Percentiles rank a stretch among this genome's conserved stretches.
Evolutionary conservation across 331 rosid species (phyloP).

Genomic region (Acacia concinna): DNA sequence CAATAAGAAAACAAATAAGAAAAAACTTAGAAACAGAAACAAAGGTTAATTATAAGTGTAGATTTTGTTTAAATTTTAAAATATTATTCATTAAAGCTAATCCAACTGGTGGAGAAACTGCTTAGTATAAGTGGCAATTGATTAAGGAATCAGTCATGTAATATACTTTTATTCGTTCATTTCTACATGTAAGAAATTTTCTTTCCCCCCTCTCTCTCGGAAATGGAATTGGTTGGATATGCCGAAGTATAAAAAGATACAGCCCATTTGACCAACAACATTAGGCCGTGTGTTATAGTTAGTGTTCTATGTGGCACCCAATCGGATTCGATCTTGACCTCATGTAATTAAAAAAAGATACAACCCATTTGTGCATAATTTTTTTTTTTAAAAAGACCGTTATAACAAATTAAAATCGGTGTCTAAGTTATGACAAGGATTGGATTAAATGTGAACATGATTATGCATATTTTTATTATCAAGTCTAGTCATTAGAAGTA

Average conservation of each 20-base stretch:
- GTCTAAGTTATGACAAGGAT: not conserved
- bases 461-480: not conserved
- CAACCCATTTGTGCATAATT: not conserved
- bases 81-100: not conserved
- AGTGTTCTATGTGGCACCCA: too few relatives aligned
- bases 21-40: not conserved
- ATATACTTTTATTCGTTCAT: not conserved
- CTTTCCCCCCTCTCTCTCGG: not conserved
- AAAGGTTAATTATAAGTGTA: not conserved
- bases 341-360: too few relatives aligned
- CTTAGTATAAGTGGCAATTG: too few relatives aligned
- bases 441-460: not conserved
- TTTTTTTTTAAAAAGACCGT: not conserved
- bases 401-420: not conserved
- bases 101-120: not conserved
- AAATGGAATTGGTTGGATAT: not conserved
- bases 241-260: not conserved
- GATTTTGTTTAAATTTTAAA: not conserved
- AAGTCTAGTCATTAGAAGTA: not conserved
- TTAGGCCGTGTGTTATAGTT: too few relatives aligned
- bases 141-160: too few relatives aligned
- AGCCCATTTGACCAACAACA: not conserved
- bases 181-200: too few relatives aligned
- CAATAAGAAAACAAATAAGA: not conserved
- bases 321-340: too few relatives aligned